Evolutionary conservation across 2,329 filamentous ascomycete genomes (phyloP).

Genomic region (Fusarium luffae): DNA sequence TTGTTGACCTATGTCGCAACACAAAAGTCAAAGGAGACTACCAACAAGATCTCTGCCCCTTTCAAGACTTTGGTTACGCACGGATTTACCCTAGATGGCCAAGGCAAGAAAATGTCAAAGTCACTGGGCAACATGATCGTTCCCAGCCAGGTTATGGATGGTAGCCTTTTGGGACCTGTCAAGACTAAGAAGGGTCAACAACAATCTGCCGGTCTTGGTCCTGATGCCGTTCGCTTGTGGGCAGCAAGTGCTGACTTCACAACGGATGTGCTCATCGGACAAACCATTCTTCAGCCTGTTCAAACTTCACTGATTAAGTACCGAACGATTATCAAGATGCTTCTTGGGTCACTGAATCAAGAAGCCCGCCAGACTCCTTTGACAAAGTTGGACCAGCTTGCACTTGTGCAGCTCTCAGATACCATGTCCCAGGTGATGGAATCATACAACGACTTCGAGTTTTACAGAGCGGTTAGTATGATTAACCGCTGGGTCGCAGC

Average conservation of each 20-base stretch:
- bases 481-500: conserved; percentile 85
- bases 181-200: conserved; percentile 62
- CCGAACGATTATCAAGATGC: conserved; percentile 88
- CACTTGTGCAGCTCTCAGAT: conserved; percentile 77
- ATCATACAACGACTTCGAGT: conserved; percentile 79
- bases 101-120: conserved; percentile 99
- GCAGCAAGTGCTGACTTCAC: conserved; percentile 93
- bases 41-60: conserved; percentile 62
- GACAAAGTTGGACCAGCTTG: conserved; percentile 76
- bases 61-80: conserved; percentile 94
- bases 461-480: conserved; percentile 78
- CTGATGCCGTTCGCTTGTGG: conserved; percentile 91
- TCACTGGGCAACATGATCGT: conserved; percentile 89
- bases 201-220: conserved; percentile 77
- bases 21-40: conserved; percentile 54
- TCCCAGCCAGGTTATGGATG: conserved; percentile 86
- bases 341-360: conserved; percentile 78
- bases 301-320: conserved; percentile 86
- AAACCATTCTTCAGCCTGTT: conserved; percentile 78
- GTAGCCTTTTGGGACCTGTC: conserved; percentile 76
- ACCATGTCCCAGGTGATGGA: conserved; percentile 72
- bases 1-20: conserved; percentile 85
- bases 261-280: conserved; percentile 83
- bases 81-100: conserved; percentile 89
- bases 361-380: conserved; percentile 62